A percentile compares a stretch with the other conserved stretches of the same genome.
Conservation (phyloP, 176 grass and related monocot species). For the Stipa capillata region DNA sequence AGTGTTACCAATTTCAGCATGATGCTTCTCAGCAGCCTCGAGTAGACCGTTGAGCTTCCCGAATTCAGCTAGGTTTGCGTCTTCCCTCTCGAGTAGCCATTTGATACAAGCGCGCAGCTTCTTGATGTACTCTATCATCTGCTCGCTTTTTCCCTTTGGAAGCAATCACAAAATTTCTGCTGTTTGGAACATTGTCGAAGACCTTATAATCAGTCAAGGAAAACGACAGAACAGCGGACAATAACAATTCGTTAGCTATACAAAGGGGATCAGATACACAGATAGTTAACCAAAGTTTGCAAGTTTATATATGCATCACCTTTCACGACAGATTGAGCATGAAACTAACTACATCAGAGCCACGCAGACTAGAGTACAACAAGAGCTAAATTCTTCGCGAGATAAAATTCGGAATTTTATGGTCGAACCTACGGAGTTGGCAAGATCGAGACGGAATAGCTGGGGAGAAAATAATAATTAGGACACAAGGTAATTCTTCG, state of each 20-base stretch:
- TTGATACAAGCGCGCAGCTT: constrained; percentile 60
- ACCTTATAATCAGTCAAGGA: not conserved
- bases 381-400: not conserved
- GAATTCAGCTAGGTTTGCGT: constrained; percentile 34
- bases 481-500: not conserved
- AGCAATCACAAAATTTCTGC: not conserved
- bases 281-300: not conserved
- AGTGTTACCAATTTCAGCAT: constrained; percentile 42
- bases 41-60: constrained; percentile 29
- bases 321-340: not conserved
- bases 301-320: not conserved
- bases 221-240: not conserved
- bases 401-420: not conserved
- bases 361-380: not conserved
- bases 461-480: not conserved
- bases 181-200: not conserved
- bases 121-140: constrained; percentile 82
- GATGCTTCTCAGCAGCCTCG: constrained; percentile 30
- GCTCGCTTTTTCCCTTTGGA: constrained; percentile 56
- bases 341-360: not conserved
- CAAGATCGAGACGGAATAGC: not conserved
- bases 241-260: not conserved
- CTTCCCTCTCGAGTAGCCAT: constrained; percentile 56
- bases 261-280: not conserved
- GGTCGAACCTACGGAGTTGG: no score